Conservation (phyloP, 257 asterid species). For the Anisodus tanguticus region DNA sequence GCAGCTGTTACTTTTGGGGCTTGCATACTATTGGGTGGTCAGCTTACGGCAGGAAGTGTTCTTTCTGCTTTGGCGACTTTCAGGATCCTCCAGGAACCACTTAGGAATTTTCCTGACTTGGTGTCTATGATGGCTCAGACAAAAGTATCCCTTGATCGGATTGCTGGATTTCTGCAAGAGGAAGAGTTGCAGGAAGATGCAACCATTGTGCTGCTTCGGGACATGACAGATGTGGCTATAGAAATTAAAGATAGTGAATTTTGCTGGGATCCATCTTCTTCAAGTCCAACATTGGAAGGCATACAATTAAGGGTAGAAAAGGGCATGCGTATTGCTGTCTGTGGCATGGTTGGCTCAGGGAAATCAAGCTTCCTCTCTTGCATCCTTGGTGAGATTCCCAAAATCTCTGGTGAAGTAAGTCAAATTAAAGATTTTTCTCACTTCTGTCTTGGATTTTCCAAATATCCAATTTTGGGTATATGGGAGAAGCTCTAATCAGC, state of each 20-base stretch:
- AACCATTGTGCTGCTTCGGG: slow-evolving; percentile 54
- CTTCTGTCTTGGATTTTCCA: slow-evolving; percentile 4
- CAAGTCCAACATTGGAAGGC: slow-evolving; percentile 56
- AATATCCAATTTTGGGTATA: slow-evolving; percentile 6
- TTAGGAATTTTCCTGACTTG: slow-evolving; percentile 75
- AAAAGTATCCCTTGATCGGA: slow-evolving; percentile 75
- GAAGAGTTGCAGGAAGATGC: slow-evolving; percentile 73
- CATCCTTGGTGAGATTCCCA: slow-evolving; percentile 81
- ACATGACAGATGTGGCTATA: slow-evolving; percentile 50
- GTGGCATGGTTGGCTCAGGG: slow-evolving; percentile 83
- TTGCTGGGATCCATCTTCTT: slow-evolving; percentile 60
- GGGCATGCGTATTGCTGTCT: slow-evolving; percentile 81
- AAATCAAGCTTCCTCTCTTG: slow-evolving; percentile 78
- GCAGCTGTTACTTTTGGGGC: slow-evolving; percentile 74
- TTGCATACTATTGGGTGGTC: slow-evolving; percentile 68
- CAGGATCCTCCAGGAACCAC: slow-evolving; percentile 76
- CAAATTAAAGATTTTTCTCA: slow-evolving; percentile 17
- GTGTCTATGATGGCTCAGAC: slow-evolving; percentile 91
- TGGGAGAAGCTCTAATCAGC: slow-evolving; percentile 27
- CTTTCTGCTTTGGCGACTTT: slow-evolving; percentile 81
- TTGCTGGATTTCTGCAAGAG: slow-evolving; percentile 63
- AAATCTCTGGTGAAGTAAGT: slow-evolving; percentile 76
- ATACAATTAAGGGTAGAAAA: slow-evolving; percentile 55
- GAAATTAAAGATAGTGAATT: slow-evolving; percentile 68
- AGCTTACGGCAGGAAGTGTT: slow-evolving; percentile 79